Base-by-base conservation (phyloP, 805 yeast genomes). In the Sugiyamaella boreocaroliniensis region DNA sequence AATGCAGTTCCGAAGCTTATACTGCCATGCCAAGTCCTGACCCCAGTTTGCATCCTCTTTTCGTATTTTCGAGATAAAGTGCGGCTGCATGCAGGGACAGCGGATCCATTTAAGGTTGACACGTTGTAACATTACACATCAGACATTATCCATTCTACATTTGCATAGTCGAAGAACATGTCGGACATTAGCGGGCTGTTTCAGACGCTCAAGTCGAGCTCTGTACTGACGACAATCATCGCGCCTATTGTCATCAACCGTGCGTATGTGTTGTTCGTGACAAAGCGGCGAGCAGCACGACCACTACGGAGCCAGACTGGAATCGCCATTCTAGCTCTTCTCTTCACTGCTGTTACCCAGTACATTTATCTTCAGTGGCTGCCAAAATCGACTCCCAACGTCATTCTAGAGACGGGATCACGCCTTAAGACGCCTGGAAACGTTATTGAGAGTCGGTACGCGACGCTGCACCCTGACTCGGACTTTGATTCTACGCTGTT, bases 371-470 rank as follows among this genome's bases (percentile, higher is more conserved):
- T 47, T 4, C 40, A 29, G 26, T 44, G 34, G 19, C 7, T 43
- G 18, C 22, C 12, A 7, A n/a, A 6, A 9, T n/a, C 16, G 2
- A 40, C 56, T 5, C 50, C 45, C 18, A 61, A 61, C 29, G 51
- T 61, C 9, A 41, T 60, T 9, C 41, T 45, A 9, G 41, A 44
- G 18, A 56, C 61, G 3, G 54, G 54, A 11, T 50, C 58, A 5
- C 47, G 58, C 16, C 40, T 59, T 16, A 55, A 57, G 40, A 60
- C 64, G 6, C 34, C 58, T 0, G 54, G 48, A n/a, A 52, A 52
- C 22, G 57, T 57, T n/a, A 47, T 61, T 16, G 55, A 46, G 41
- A 29, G 44, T 2, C 49, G 61, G 26, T 20, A 48, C 43, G 40
- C 47, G 49, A 14, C 37, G 8, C 41, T 45, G 9, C 15, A 20